These are phyloP conservation scores for Talaromyces sp. DNA, from an alignment of 2,329 filamentous ascomycete genomes.

Conservation along the genomic window DNA sequence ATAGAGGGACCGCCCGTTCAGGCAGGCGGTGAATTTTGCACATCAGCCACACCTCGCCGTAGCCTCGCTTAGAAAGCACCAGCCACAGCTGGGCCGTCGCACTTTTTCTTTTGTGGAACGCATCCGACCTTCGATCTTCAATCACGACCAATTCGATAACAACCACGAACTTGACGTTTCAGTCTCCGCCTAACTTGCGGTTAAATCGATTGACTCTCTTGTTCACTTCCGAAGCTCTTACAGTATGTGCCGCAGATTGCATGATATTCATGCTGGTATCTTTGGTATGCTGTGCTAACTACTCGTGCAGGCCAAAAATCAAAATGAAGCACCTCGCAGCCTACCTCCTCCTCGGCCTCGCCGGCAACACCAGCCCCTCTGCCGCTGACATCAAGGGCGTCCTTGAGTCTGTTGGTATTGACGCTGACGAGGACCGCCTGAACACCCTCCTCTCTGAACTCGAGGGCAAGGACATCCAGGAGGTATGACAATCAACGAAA, in stretches of 20 bases:
- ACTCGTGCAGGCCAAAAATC: constrained; percentile 20
- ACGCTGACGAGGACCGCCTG: constrained; percentile 84
- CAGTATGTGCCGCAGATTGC: constrained; percentile 19
- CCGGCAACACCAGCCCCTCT: constrained; percentile 84
- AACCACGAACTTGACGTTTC: constrained; percentile 83
- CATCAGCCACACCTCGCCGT: constrained; percentile 22
- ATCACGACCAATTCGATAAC: constrained; percentile 26
- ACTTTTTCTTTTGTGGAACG: constrained; percentile 27
- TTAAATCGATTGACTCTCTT: constrained; percentile 96
- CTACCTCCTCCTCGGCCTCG: constrained; percentile 94
- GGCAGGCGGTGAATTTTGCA: constrained; percentile 7
- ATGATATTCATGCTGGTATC: not conserved
- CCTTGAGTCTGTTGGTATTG: constrained; percentile 89
- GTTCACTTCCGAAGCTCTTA: constrained; percentile 34
- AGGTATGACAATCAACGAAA: constrained; percentile 52
- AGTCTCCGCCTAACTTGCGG: constrained; percentile 97
- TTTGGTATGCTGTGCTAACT: not conserved
- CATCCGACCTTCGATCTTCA: constrained; percentile 22
- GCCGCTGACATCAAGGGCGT: constrained; percentile 81
- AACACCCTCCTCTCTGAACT: constrained; percentile 77
- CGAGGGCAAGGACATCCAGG: constrained; percentile 65
- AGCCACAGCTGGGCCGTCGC: constrained; percentile 29
- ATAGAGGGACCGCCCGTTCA: not conserved
- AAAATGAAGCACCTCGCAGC: constrained; percentile 99
- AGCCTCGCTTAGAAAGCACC: constrained; percentile 30